Percentiles rank a stretch among this genome's conserved stretches.
Evolutionary conservation across 352 stramenopile species (phyloP).

Genomic region (Globisporangium acanthophoron): DNA sequence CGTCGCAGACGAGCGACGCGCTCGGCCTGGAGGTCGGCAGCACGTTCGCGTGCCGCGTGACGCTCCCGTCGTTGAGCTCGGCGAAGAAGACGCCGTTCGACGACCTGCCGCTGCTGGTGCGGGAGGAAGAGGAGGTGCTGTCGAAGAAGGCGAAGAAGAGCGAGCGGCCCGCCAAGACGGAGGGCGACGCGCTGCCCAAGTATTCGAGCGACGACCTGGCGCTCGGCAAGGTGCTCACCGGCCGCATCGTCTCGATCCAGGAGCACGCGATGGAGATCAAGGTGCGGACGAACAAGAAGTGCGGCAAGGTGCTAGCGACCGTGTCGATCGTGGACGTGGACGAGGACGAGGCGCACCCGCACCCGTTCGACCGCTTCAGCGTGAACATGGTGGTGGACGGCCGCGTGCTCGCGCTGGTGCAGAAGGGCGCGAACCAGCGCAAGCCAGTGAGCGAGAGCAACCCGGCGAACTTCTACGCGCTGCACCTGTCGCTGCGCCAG

Average conservation of each 20-base stretch:
- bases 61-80: conserved; percentile 34
- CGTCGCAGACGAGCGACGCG: conserved; percentile 42
- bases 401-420: conserved; percentile 55
- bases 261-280: conserved; percentile 82
- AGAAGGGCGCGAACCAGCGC: conserved; percentile 83
- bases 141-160: conserved; percentile 22
- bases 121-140: conserved; percentile 48
- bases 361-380: conserved; percentile 80
- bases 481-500: conserved; percentile 67
- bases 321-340: conserved; percentile 87
- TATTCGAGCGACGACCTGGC: conserved; percentile 55
- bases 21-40: conserved; percentile 54
- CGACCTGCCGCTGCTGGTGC: conserved; percentile 53
- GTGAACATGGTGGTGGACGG: conserved; percentile 67
- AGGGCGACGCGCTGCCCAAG: conserved; percentile 51
- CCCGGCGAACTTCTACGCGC: conserved; percentile 58
- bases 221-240: conserved; percentile 63
- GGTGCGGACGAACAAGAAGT: conserved; percentile 65
- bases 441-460: conserved; percentile 79
- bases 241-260: conserved; percentile 69
- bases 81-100: conserved; percentile 66
- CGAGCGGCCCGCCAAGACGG: conserved; percentile 13
- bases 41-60: conserved; percentile 32
- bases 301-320: conserved; percentile 65
- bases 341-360: conserved; percentile 31